phyloP scores from a whole-genome alignment of 2,329 filamentous ascomycete species.

The Stagonosporopsis cucurbitacearum region DNA sequence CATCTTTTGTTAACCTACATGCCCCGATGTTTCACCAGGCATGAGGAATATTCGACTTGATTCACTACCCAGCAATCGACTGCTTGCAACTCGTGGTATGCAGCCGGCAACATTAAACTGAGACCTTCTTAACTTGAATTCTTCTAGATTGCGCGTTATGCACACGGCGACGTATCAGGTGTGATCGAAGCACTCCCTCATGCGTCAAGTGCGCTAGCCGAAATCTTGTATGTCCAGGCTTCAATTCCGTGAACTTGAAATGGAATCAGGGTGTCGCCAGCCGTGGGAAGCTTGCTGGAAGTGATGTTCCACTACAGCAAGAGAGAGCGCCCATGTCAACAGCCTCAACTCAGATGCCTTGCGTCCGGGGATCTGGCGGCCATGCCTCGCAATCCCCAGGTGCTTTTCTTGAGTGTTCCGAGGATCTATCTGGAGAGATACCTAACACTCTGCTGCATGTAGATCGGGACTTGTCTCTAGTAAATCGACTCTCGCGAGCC shows the following conservation, averaged over 20 bases:
- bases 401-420: neutral
- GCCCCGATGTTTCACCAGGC: neutral
- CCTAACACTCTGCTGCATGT: neutral
- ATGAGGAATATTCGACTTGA: neutral
- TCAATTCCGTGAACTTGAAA: neutral
- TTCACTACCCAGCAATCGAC: neutral
- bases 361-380: neutral
- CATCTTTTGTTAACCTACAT: neutral
- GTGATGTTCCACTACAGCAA: neutral
- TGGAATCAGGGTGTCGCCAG: neutral
- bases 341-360: neutral
- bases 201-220: neutral
- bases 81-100: neutral
- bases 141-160: neutral
- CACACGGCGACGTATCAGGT: neutral
- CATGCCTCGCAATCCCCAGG: neutral
- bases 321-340: neutral
- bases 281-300: neutral
- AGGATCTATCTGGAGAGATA: neutral
- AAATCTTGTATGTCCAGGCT: neutral
- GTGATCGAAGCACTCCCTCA: neutral
- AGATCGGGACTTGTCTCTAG: neutral
- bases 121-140: neutral
- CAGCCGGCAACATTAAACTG: neutral
- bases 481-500: neutral